These are phyloP conservation scores for Clonostachys chloroleuca DNA, from an alignment of 2,329 filamentous ascomycete genomes.

Conservation along the genomic window DNA sequence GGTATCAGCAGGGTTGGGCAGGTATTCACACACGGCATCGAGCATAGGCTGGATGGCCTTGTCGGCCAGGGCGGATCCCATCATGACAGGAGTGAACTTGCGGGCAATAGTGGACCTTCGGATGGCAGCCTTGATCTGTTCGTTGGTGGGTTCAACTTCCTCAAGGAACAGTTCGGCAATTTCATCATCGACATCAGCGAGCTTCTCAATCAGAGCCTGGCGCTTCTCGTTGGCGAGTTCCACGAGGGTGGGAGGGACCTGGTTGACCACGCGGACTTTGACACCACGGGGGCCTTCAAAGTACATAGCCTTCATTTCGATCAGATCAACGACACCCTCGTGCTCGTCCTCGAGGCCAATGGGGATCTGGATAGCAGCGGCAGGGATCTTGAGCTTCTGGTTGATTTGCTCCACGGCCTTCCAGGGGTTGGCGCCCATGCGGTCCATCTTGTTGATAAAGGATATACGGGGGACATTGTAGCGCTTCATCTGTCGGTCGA, in stretches of 20 bases:
- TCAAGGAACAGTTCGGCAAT: slow-evolving; percentile 95
- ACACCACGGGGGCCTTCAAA: slow-evolving; percentile 83
- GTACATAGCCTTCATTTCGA: slow-evolving; percentile 90
- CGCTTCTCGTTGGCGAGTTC: slow-evolving; percentile 78
- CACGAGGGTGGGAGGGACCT: slow-evolving; percentile 76
- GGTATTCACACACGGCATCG: slow-evolving; percentile 91
- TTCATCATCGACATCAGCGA: slow-evolving; percentile 96
- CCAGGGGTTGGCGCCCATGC: slow-evolving; percentile 97
- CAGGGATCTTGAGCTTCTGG: slow-evolving; percentile 86
- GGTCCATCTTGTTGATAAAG: slow-evolving; percentile 99
- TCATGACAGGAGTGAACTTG: slow-evolving; percentile 92
- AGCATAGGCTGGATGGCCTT: slow-evolving; percentile 96
- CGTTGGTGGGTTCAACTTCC: slow-evolving; percentile 71
- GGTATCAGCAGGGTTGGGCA: slow-evolving; percentile 87
- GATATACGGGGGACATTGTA: slow-evolving; percentile 95
- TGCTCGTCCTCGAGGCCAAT: slow-evolving; percentile 92
- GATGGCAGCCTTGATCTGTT: slow-evolving; percentile 89
- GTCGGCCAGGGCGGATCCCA: slow-evolving; percentile 93
- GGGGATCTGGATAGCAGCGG: slow-evolving; percentile 89
- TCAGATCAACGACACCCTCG: slow-evolving; percentile 85
- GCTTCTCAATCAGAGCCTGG: slow-evolving; percentile 82
- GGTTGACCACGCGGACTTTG: slow-evolving; percentile 69
- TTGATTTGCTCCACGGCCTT: slow-evolving; percentile 98
- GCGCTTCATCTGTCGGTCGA: slow-evolving; percentile 96
- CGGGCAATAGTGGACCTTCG: slow-evolving; percentile 82